Percentiles rank a stretch among this genome's conserved stretches.
Evolutionary conservation across 805 yeast genomes (phyloP).

Genomic region (Torulaspora quercuum): DNA sequence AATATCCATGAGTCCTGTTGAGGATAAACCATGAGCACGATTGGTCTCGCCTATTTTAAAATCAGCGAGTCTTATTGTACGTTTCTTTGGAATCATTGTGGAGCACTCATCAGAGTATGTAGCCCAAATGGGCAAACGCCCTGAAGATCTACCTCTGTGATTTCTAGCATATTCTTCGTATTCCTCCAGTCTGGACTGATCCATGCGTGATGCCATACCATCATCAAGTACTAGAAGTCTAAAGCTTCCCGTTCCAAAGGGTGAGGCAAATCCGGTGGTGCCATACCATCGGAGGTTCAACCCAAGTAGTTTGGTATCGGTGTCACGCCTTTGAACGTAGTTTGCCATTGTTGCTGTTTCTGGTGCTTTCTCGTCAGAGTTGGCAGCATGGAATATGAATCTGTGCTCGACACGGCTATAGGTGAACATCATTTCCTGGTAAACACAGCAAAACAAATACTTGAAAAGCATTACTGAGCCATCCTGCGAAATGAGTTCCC

Average conservation of each 20-base stretch:
- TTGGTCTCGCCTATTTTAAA: slow-evolving; percentile 25
- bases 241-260: slow-evolving; percentile 37
- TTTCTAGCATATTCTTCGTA: slow-evolving; percentile 13
- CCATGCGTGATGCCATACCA: slow-evolving; percentile 34
- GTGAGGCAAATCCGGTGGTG: slow-evolving; percentile 37
- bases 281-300: slow-evolving; percentile 43
- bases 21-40: slow-evolving; percentile 5
- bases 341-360: slow-evolving; percentile 34
- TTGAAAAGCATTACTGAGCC: slow-evolving; percentile 22
- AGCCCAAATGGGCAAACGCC: slow-evolving; percentile 32
- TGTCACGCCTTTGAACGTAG: slow-evolving; percentile 31
- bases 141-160: slow-evolving; percentile 21
- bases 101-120: slow-evolving; percentile 29
- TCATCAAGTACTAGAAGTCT: slow-evolving; percentile 37
- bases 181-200: slow-evolving; percentile 19
- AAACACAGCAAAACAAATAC: slow-evolving; percentile 36
- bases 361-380: slow-evolving; percentile 16
- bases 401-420: slow-evolving; percentile 32
- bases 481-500: slow-evolving; percentile 13
- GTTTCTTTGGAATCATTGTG: slow-evolving; percentile 28
- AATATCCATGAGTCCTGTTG: slow-evolving; percentile 19
- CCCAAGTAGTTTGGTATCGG: slow-evolving; percentile 33
- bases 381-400: slow-evolving; percentile 32
- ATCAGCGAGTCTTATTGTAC: slow-evolving; percentile 27
- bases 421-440: slow-evolving; percentile 22